Evolutionary conservation across 1,284 basidiomycete genomes (phyloP).

Genomic region (Papiliotrema terrestris): DNA sequence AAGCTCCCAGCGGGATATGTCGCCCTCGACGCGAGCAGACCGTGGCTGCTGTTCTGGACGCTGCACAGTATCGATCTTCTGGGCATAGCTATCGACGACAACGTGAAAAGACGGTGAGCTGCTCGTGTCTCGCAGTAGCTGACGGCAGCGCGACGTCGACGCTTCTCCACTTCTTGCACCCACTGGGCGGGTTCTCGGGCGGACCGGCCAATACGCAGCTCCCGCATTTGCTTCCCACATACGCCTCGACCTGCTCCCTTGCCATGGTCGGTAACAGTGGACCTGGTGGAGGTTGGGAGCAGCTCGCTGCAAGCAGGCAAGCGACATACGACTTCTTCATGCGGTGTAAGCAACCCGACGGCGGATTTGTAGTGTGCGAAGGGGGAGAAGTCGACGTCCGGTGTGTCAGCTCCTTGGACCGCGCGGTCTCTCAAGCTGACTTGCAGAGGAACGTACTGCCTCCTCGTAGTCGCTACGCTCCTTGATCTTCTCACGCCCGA

Average conservation of each 20-base stretch:
- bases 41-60: conserved; percentile 91
- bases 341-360: conserved; percentile 88
- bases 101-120: conserved; percentile 67
- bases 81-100: conserved; percentile 71
- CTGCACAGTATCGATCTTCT: conserved; percentile 73
- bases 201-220: conserved; percentile 73
- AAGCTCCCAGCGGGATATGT: conserved; percentile 65
- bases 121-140: background rate
- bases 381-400: conserved; percentile 91
- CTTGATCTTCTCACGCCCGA: conserved; percentile 83
- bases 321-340: conserved; percentile 86
- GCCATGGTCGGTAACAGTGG: conserved; percentile 68
- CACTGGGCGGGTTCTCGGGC: conserved; percentile 84
- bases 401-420: conserved; percentile 50
- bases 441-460: conserved; percentile 68
- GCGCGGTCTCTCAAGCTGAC: conserved; percentile 1
- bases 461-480: conserved; percentile 65
- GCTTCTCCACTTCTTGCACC: conserved; percentile 70
- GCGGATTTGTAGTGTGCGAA: conserved; percentile 84
- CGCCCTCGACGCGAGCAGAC: conserved; percentile 85
- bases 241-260: conserved; percentile 79
- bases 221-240: conserved; percentile 84
- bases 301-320: conserved; percentile 63
- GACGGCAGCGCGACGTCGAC: conserved; percentile 50
- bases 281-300: conserved; percentile 70